Conservation (phyloP, 495 filamentous ascomycete genomes). For the Aspergillus nidulans region DNA sequence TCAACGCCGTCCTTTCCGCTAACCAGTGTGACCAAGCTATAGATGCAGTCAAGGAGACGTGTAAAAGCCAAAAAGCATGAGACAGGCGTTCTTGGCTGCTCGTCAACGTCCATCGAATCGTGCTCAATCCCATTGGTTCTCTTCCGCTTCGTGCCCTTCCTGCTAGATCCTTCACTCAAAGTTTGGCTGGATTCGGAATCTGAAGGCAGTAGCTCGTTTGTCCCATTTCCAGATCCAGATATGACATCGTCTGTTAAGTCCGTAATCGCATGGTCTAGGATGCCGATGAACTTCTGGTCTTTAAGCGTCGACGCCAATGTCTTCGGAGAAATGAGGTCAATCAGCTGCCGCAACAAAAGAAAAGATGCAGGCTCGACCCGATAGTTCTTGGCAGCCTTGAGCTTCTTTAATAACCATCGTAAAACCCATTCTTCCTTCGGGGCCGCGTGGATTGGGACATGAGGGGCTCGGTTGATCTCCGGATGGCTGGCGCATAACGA, state of each 20-base stretch:
- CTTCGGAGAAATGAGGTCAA: constrained; percentile 39
- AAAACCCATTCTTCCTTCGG: constrained; percentile 63
- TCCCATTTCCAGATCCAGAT: constrained; percentile 25
- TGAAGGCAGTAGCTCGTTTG: constrained; percentile 20
- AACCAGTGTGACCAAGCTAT: constrained; percentile 28
- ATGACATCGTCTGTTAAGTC: constrained; percentile 38
- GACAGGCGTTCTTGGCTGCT: constrained; percentile 30
- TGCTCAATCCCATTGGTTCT: constrained; percentile 29
- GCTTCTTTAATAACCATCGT: constrained; percentile 62
- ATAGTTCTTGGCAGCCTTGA: constrained; percentile 43
- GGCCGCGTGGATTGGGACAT: constrained; percentile 24
- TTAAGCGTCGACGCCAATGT: constrained; percentile 46
- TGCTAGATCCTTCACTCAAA: constrained; percentile 29
- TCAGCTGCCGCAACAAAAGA: constrained; percentile 44
- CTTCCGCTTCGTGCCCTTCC: constrained; percentile 46
- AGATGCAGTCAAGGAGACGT: constrained; percentile 36
- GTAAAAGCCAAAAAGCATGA: constrained; percentile 41
- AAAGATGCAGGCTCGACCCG: constrained; percentile 44
- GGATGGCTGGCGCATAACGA: constrained; percentile 33
- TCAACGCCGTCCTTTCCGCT: constrained; percentile 24
- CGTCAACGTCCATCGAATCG: constrained; percentile 36
- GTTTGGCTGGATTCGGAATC: constrained; percentile 39
- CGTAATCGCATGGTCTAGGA: constrained; percentile 36
- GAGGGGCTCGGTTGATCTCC: constrained; percentile 27
- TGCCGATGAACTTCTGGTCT: constrained; percentile 46